Evolutionary conservation across 345 rosid genomes (phyloP).

Genomic region (rapeseed (Brassica napus)): DNA sequence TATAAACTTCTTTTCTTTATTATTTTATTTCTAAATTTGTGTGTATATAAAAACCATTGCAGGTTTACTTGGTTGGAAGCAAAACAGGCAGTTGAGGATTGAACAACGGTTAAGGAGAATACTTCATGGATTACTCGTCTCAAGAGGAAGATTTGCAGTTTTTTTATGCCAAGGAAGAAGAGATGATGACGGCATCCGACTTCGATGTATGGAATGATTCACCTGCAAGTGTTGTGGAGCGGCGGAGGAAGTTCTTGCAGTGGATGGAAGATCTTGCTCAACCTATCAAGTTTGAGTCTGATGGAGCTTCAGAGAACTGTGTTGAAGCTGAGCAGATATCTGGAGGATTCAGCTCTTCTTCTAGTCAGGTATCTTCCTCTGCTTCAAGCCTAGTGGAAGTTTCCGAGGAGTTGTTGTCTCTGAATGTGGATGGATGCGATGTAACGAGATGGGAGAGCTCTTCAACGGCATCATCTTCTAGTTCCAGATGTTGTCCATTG

Average conservation of each 20-base stretch:
- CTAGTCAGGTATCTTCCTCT: conserved; percentile 44
- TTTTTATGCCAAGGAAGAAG: conserved; percentile 76
- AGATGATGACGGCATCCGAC: conserved; percentile 34
- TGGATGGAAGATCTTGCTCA: conserved; percentile 48
- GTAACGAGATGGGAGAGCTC: conserved; percentile 38
- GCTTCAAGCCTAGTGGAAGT: conserved; percentile 42
- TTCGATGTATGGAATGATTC: conserved; percentile 42
- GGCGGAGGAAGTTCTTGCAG: conserved; percentile 49
- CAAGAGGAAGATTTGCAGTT: conserved; percentile 65
- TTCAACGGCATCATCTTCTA: conserved; percentile 47
- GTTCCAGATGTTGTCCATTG: conserved; percentile 28
- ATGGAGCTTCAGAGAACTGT: conserved; percentile 42
- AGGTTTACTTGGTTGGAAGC: conserved; percentile 62
- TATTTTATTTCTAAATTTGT: conserved; percentile 24
- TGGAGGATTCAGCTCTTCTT: conserved; percentile 35
- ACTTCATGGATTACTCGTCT: conserved; percentile 71
- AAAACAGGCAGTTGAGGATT: conserved; percentile 49
- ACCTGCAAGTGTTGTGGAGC: conserved; percentile 49
- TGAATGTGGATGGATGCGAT: conserved; percentile 32
- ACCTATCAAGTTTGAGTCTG: conserved; percentile 23
- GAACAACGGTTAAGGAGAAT: too few species aligned
- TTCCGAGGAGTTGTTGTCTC: conserved; percentile 42
- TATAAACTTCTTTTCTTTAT: conserved; percentile 25
- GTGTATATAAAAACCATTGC: conserved; percentile 29
- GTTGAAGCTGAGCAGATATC: conserved; percentile 60